phyloP scores from a whole-genome alignment of 2,329 filamentous ascomycete genomes.

The Davidsoniella virescens region DNA sequence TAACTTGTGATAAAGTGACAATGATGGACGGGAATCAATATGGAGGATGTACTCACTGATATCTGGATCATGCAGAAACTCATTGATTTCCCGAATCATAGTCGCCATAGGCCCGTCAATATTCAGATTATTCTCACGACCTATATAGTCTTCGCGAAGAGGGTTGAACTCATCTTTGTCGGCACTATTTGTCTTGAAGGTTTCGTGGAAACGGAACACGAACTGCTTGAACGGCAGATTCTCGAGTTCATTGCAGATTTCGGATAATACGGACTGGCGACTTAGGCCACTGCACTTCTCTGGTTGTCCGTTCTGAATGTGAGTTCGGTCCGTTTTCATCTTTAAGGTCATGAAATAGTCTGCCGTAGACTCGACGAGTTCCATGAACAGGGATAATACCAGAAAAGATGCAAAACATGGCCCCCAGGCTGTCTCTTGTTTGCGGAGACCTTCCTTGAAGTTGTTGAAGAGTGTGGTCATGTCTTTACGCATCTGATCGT shows the following conservation, averaged over 20 bases:
- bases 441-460: constrained; percentile 37
- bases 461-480: constrained; percentile 35
- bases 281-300: constrained; percentile 20
- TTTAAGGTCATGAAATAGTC: constrained; percentile 18
- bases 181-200: constrained; percentile 39
- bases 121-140: constrained; percentile 16
- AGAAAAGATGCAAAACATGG: constrained; percentile 40
- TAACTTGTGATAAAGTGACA: too few relatives aligned
- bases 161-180: constrained; percentile 40
- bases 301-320: too few relatives aligned
- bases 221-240: constrained; percentile 45
- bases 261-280: constrained; percentile 5
- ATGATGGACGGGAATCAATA: too few relatives aligned
- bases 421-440: constrained; percentile 37
- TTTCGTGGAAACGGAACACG: constrained; percentile 42
- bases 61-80: too few relatives aligned
- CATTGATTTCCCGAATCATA: too few relatives aligned
- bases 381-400: constrained; percentile 42
- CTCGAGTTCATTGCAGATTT: constrained; percentile 34
- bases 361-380: constrained; percentile 35
- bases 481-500: constrained; percentile 37
- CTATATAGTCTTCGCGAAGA: constrained; percentile 23
- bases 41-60: too few relatives aligned
- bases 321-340: too few relatives aligned
- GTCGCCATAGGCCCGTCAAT: too few relatives aligned